A percentile compares a stretch with the other conserved stretches of the same genome.
Conservation (phyloP, 176 grass and related monocot genomes). For the Musa schizocarpa region DNA sequence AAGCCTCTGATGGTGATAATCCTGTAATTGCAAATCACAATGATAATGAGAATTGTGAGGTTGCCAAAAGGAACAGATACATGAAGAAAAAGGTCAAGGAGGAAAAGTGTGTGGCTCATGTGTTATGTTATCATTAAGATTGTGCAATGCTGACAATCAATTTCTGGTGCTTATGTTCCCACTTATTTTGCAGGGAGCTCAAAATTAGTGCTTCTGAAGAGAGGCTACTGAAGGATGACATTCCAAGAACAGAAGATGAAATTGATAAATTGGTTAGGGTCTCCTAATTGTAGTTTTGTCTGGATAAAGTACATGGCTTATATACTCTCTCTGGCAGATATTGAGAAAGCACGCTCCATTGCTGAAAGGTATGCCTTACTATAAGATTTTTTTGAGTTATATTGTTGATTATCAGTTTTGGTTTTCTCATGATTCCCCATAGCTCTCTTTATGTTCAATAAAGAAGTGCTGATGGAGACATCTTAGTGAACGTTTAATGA, state of each 20-base stretch:
- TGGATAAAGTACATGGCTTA: slow-evolving; percentile 95
- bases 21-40: slow-evolving; percentile 17
- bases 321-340: slow-evolving; percentile 68
- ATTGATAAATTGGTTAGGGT: slow-evolving; percentile 87
- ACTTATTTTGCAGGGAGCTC: slow-evolving; percentile 46
- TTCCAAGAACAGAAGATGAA: slow-evolving; percentile 68
- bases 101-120: slow-evolving; percentile 37
- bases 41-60: slow-evolving; percentile 28
- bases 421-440: no score
- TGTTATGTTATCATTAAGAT: slow-evolving; percentile 6
- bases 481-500: not conserved
- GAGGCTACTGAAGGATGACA: slow-evolving; percentile 61
- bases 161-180: not conserved
- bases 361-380: slow-evolving; percentile 54
- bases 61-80: slow-evolving; percentile 44
- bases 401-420: no score
- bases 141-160: not conserved
- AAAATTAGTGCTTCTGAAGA: slow-evolving; percentile 88
- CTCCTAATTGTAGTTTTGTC: slow-evolving; percentile 73
- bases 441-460: not conserved
- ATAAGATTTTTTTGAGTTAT: no score
- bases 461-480: not conserved
- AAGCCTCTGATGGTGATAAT: slow-evolving; percentile 65
- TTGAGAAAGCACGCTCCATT: slow-evolving; percentile 75
- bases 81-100: slow-evolving; percentile 69